Percentiles rank a stretch among this genome's conserved stretches.
phyloP scores from a whole-genome alignment of 805 yeast species.

The Yarrowia porcina region DNA sequence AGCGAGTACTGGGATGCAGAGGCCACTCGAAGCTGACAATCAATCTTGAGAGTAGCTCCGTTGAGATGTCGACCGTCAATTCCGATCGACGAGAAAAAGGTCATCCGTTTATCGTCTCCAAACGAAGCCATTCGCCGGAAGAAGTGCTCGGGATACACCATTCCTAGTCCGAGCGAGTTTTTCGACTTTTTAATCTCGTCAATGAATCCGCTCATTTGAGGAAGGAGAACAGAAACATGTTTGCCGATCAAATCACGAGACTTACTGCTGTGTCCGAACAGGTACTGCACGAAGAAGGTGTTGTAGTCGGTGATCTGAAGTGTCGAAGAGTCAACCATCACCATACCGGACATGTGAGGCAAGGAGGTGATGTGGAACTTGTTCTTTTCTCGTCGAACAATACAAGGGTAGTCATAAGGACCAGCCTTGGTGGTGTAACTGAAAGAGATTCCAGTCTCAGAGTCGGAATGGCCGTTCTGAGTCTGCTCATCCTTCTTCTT shows the following conservation, averaged over 20 bases:
- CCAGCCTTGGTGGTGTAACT: not conserved
- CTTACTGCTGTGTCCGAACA: constrained; percentile 59
- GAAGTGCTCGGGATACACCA: constrained; percentile 87
- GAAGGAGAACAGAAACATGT: constrained; percentile 9
- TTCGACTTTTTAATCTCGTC: not conserved
- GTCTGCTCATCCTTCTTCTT: not conserved
- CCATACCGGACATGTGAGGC: constrained; percentile 85
- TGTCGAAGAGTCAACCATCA: constrained; percentile 56
- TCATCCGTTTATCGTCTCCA: constrained; percentile 1
- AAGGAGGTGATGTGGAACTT: constrained; percentile 63
- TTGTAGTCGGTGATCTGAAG: constrained; percentile 67
- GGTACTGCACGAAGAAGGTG: constrained; percentile 69
- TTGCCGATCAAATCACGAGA: constrained; percentile 41
- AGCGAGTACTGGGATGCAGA: constrained; percentile 56
- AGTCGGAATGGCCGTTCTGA: not conserved
- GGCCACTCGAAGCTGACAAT: constrained; percentile 75
- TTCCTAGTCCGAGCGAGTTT: constrained; percentile 48
- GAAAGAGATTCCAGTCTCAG: not conserved
- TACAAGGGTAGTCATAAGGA: constrained; percentile 7
- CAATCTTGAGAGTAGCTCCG: constrained; percentile 63
- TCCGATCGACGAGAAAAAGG: constrained; percentile 42
- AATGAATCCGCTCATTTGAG: not conserved
- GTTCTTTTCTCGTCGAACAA: not conserved
- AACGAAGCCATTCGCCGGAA: constrained; percentile 53
- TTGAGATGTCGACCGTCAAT: constrained; percentile 66